Evolutionary conservation across 768 basidiomycete species (phyloP).

Genomic region (Thelephora ganbajun): DNA sequence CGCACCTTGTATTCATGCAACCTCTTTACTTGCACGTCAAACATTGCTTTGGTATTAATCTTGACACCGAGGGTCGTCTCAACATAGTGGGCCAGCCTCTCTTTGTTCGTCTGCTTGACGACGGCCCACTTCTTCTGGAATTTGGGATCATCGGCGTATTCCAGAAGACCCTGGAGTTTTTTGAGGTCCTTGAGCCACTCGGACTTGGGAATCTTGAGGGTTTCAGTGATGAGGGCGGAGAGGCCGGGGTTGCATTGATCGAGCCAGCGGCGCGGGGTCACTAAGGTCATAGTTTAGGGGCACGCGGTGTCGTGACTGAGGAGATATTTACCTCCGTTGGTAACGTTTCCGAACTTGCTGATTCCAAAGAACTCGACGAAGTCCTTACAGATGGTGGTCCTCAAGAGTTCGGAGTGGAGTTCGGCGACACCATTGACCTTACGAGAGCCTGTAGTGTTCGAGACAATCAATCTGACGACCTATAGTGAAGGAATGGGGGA

Average conservation of each 20-base stretch:
- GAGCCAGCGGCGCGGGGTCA: conserved; percentile 90
- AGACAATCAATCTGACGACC: conserved; percentile 1
- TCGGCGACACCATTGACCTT: conserved; percentile 96
- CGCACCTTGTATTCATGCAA: conserved; percentile 85
- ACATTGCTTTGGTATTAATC: conserved; percentile 67
- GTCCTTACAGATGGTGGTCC: conserved; percentile 74
- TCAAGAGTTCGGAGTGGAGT: conserved; percentile 83
- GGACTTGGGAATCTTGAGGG: conserved; percentile 58
- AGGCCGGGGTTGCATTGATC: conserved; percentile 90
- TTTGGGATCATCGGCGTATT: conserved; percentile 51
- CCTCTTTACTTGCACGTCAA: conserved; percentile 88
- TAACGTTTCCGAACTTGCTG: conserved; percentile 87
- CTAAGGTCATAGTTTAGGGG: conserved; percentile 18
- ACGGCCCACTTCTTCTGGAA: conserved; percentile 75
- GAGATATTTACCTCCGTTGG: conserved; percentile 68
- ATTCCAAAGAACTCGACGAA: conserved; percentile 87
- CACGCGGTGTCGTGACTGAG: neutral
- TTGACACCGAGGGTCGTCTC: conserved; percentile 54
- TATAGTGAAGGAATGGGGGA: conserved; percentile 4
- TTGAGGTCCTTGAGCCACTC: conserved; percentile 79
- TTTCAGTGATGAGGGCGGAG: conserved; percentile 70
- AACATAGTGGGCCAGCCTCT: conserved; percentile 68
- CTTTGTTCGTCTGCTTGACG: conserved; percentile 86
- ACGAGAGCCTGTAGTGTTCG: conserved; percentile 38
- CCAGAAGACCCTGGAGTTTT: conserved; percentile 57